Evolutionary conservation across 192 early-diverging fungal genomes (phyloP), one percentile per base, ranked within the genome.

Genomic region (Linnemannia schmuckeri): DNA sequence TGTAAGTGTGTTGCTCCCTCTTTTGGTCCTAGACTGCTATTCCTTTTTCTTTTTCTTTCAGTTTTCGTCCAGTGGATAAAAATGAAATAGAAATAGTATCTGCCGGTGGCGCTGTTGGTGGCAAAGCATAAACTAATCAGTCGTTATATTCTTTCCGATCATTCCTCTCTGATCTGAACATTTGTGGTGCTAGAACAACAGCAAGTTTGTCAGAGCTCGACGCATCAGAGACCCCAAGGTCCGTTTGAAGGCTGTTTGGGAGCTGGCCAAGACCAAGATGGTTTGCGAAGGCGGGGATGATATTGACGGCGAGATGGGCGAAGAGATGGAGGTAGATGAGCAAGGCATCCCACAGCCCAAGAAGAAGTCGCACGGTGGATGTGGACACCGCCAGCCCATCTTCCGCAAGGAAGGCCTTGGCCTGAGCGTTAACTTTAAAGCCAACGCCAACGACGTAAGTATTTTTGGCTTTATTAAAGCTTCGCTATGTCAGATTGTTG

Each of bases 241-340:
- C 69, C 92, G 94, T 40, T 94, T 98, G 83, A 91, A 96, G 74
- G 95, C 92, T 49, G 96, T 98, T 30, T 98, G 97, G 97, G 94
- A 96, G 70, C 82, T 97, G 55, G 95, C 95, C 88, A 97, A 97
- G 90, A 85, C 84, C 52, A 95, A 95, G 75, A 97, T 94, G 81
- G 87, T 93, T 22, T 99, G 98, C 87, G 96, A 96, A 73, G 92
- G 92, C 33, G 91, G 93, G 46, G 94, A 94, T 74, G 94, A 96
- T 13, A 89, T 81, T 24, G 90, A 95, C 27, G 85, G 81, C 63
- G 92, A 93, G 52, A 92, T 91, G 75, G 87, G 90, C n/a, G 87
- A 90, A 42, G 90, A 90, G 55, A 80, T 74, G 61, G 82, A 81
- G 70, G 74, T 81, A 9, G 88, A 88, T 49, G 89, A 91, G 76